Base-by-base conservation (phyloP, 2,329 filamentous ascomycete genomes). In the Fusarium oligoseptatum region DNA sequence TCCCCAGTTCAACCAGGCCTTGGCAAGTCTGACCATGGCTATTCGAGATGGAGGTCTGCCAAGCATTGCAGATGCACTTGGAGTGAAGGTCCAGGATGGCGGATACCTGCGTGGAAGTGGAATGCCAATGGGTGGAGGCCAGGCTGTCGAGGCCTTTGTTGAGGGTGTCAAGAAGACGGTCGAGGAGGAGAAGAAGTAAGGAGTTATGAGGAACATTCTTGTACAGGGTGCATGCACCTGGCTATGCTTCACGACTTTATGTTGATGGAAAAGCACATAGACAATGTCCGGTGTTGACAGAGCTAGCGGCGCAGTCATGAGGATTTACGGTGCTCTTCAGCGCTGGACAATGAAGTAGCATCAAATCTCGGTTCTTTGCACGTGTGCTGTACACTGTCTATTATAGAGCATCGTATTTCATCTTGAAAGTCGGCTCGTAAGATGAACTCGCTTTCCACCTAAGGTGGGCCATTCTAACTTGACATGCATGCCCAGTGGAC, bases 141-240 rank as follows among this genome's bases (percentile, higher is more conserved):
- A 97, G 77, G 96, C 96, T 14, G 92, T 99, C 2, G 93, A 97
- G 85, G 94, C 94, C 4, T 99, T 99, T 83, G 88, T 99, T 24
- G 91, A 97, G 66, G 97, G 96, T 4, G 92, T 98, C 57, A 97
- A 93, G 88, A 92, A 90, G 84, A 92, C 91, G 7, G 93, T 95
- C 1, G 88, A 94, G 84, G 89, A 93, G 67, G 83, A 88, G 78
- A 78, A 83, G 75, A 79, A 73, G 61, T 76, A 45, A 70, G 52
- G 4, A 22, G 3, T 12, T 10, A 15, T n/a, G 24, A 36, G 29
- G 32, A 32, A 24, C 34, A 55, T 29, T 39, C 36, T 27, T 41
- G 20, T 14, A 43, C 29, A 43, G n/a, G 17, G 24, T 34, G 56
- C 24, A 71, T 55, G 32, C 50, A 32, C 48, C 36, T 64, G 10